phyloP scores from a whole-genome alignment of 1,284 basidiomycete genomes.

The Cryptococcus sp. region DNA sequence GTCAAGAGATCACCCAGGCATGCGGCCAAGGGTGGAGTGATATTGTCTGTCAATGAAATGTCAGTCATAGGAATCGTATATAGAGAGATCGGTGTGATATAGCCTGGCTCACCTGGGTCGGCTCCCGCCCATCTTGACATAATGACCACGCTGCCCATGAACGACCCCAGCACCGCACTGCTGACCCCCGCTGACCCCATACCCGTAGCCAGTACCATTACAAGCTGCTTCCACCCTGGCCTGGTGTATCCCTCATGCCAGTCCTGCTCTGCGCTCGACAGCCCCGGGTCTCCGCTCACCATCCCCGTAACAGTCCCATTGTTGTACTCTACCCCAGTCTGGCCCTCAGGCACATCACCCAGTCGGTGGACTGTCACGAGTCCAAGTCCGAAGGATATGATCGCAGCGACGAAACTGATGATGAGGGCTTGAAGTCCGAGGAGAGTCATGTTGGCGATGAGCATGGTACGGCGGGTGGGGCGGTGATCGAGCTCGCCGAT shows the following conservation, averaged over 20 bases:
- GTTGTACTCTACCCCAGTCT: conserved; percentile 2
- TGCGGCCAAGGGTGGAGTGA: conserved; percentile 87
- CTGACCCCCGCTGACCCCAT: conserved; percentile 84
- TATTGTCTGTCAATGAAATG: conserved; percentile 66
- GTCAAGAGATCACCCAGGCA: conserved; percentile 92
- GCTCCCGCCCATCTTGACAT: conserved; percentile 69
- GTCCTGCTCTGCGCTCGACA: conserved; percentile 32
- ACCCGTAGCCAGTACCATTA: conserved; percentile 81
- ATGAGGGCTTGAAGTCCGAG: conserved; percentile 91
- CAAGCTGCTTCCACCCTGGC: conserved; percentile 55
- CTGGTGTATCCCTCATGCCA: conserved; percentile 49
- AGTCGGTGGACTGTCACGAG: conserved; percentile 57
- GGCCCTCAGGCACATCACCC: conserved; percentile 32
- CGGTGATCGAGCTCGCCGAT: conserved; percentile 83
- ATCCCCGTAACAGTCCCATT: not conserved
- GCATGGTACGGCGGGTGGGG: conserved; percentile 61
- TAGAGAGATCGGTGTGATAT: not conserved
- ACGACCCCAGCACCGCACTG: conserved; percentile 76
- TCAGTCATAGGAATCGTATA: not conserved
- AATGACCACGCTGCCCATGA: conserved; percentile 86
- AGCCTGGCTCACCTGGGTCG: conserved; percentile 67
- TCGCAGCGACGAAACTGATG: conserved; percentile 81
- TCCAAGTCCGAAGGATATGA: conserved; percentile 72
- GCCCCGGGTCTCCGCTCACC: conserved; percentile 21
- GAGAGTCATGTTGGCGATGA: conserved; percentile 78